A percentile compares a stretch with the other conserved stretches of the same genome.
phyloP scores from a whole-genome alignment of 345 rosid species.

The Excoecaria agallocha region DNA sequence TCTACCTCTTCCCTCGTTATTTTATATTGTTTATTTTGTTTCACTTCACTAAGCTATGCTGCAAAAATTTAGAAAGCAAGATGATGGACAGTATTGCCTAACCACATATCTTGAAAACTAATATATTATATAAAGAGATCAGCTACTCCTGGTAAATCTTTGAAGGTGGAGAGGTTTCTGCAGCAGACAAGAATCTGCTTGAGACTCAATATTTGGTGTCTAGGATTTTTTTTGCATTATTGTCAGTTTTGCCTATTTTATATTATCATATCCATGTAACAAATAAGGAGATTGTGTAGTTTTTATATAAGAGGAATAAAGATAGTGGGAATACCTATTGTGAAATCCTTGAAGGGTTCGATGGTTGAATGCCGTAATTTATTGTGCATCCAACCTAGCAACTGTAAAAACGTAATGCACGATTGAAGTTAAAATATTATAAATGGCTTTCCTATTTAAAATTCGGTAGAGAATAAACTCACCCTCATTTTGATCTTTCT shows the following conservation, averaged over 20 bases:
- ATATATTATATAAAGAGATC: background rate
- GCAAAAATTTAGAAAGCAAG: background rate
- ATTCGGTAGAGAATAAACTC: constrained; percentile 28
- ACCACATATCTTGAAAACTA: background rate
- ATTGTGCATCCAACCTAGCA: constrained; percentile 77
- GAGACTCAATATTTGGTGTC: constrained; percentile 7
- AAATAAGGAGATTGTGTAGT: background rate
- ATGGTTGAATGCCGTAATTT: constrained; percentile 44
- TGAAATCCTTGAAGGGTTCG: constrained; percentile 59
- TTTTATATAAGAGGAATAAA: constrained; percentile 14
- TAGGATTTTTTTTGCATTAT: constrained; percentile 11
- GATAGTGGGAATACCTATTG: constrained; percentile 51
- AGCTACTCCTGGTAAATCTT: constrained; percentile 10
- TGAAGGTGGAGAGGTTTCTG: constrained; percentile 13
- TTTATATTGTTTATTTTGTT: background rate
- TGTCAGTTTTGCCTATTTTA: background rate
- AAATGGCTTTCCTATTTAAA: constrained; percentile 12
- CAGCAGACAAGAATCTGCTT: background rate
- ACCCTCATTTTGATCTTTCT: constrained; percentile 66
- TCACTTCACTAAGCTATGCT: background rate
- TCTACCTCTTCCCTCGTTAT: background rate
- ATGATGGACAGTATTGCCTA: background rate
- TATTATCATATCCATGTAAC: constrained; percentile 8
- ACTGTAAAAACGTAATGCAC: constrained; percentile 51
- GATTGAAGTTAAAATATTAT: constrained; percentile 31